phyloP scores from a whole-genome alignment of 2,329 filamentous ascomycete species.

The Phaeosphaeriaceae sp. region DNA sequence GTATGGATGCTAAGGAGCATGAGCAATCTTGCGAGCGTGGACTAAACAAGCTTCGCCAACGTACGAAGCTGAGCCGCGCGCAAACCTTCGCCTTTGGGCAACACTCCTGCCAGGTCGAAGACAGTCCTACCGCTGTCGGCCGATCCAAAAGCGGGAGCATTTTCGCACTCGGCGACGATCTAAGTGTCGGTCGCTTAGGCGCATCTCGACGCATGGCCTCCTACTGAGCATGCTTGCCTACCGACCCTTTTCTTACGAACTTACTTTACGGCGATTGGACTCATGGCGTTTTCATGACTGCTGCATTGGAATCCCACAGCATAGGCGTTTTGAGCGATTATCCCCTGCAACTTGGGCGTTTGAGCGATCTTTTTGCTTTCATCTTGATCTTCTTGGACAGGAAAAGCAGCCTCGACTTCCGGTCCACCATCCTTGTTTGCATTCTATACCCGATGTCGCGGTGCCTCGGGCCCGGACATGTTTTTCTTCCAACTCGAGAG shows the following conservation, averaged over 20 bases:
- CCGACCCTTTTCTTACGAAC: slow-evolving; percentile 41
- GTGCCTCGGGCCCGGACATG: slow-evolving; percentile 25
- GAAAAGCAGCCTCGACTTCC: slow-evolving; percentile 24
- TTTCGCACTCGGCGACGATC: slow-evolving; percentile 40
- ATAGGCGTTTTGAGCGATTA: slow-evolving; percentile 42
- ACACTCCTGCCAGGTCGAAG: slow-evolving; percentile 65
- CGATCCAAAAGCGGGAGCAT: slow-evolving; percentile 42
- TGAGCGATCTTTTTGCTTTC: slow-evolving; percentile 41
- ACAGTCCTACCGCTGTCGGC: slow-evolving; percentile 62
- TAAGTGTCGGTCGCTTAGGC: slow-evolving; percentile 41
- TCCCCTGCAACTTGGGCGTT: slow-evolving; percentile 43
- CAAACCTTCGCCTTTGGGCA: slow-evolving; percentile 96
- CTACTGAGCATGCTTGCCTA: slow-evolving; percentile 37
- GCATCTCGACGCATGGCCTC: slow-evolving; percentile 48
- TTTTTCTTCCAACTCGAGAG: slow-evolving; percentile 32
- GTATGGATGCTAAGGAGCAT: slow-evolving; percentile 93
- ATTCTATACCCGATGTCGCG: slow-evolving; percentile 41
- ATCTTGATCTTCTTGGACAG: slow-evolving; percentile 29
- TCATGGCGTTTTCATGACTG: slow-evolving; percentile 46
- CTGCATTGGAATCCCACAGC: slow-evolving; percentile 40
- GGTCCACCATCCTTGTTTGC: slow-evolving; percentile 32
- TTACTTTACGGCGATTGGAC: slow-evolving; percentile 43
- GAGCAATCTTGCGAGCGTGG: slow-evolving; percentile 92
- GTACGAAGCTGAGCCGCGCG: slow-evolving; percentile 83
- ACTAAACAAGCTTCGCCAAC: slow-evolving; percentile 89